A percentile compares a stretch with the other conserved stretches of the same genome.
Conservation (phyloP, 129 eudicot genomes). For the Flaveria brownii region DNA sequence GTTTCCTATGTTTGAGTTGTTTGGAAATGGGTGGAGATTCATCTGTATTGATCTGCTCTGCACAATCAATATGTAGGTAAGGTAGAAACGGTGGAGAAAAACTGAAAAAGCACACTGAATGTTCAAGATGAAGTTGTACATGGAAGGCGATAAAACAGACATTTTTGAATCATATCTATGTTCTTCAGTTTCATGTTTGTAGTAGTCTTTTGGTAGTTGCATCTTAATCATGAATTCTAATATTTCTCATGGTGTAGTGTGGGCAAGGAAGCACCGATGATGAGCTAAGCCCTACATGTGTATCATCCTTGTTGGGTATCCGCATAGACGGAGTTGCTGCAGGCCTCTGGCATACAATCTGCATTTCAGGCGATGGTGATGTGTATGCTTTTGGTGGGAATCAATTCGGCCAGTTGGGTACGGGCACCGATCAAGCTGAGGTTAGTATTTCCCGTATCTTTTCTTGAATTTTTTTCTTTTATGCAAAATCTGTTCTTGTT, state of each 20-base stretch:
- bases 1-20: background rate
- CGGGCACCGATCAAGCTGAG: slow-evolving; percentile 94
- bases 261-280: slow-evolving; percentile 98
- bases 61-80: slow-evolving; percentile 55
- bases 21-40: slow-evolving; percentile 8
- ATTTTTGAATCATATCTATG: slow-evolving; percentile 14
- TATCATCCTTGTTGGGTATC: slow-evolving; percentile 84
- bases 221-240: slow-evolving; percentile 5
- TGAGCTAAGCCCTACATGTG: slow-evolving; percentile 88
- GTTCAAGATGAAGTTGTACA: slow-evolving; percentile 55
- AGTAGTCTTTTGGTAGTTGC: slow-evolving; percentile 14
- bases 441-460: slow-evolving; percentile 34
- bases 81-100: slow-evolving; percentile 54
- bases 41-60: slow-evolving; percentile 31
- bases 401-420: slow-evolving; percentile 97
- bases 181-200: slow-evolving; percentile 19
- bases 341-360: slow-evolving; percentile 94
- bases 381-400: slow-evolving; percentile 95
- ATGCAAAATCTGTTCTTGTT: background rate
- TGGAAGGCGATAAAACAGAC: slow-evolving; percentile 40
- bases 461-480: background rate
- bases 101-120: slow-evolving; percentile 44
- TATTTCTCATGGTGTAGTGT: slow-evolving; percentile 58
- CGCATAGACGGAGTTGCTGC: slow-evolving; percentile 74
- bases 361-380: slow-evolving; percentile 88